phyloP scores from a whole-genome alignment of 225 moss, liverwort and hornwort species.

The Rhytidiadelphus loreus region DNA sequence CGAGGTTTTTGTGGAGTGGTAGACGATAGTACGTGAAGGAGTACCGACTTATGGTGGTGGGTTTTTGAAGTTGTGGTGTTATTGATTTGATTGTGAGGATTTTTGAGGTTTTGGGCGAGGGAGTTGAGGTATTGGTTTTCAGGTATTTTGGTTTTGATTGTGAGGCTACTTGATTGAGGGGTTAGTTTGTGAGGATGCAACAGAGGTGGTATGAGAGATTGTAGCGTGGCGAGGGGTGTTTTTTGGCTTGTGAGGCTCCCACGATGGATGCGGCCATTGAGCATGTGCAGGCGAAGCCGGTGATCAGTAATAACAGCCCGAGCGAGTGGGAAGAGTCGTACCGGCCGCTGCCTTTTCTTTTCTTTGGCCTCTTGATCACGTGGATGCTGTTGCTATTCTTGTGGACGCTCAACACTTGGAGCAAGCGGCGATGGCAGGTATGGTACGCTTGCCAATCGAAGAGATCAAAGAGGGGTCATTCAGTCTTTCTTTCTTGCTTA shows the following conservation, averaged over 20 bases:
- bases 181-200: not conserved
- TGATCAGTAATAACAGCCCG: conserved; percentile 25
- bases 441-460: not conserved
- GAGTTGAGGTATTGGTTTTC: not conserved
- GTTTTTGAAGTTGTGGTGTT: not conserved
- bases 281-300: conserved; percentile 28
- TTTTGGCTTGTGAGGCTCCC: not conserved
- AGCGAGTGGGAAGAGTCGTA: conserved; percentile 77
- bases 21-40: not conserved
- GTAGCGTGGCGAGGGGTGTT: not conserved
- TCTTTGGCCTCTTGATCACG: conserved; percentile 52
- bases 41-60: not conserved
- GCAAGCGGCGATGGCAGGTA: conserved; percentile 89
- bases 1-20: not conserved
- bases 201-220: not conserved
- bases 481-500: not conserved
- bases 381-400: conserved; percentile 50
- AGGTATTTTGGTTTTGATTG: not conserved
- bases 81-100: not conserved
- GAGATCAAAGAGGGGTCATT: not conserved
- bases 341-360: conserved; percentile 58
- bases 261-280: conserved; percentile 51
- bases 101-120: not conserved
- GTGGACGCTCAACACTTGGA: conserved; percentile 89
- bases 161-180: not conserved